A percentile compares a stretch with the other conserved stretches of the same genome.
Conservation (phyloP, 2,329 filamentous ascomycete species). For the Paraphaeosphaeria sporulosa region DNA sequence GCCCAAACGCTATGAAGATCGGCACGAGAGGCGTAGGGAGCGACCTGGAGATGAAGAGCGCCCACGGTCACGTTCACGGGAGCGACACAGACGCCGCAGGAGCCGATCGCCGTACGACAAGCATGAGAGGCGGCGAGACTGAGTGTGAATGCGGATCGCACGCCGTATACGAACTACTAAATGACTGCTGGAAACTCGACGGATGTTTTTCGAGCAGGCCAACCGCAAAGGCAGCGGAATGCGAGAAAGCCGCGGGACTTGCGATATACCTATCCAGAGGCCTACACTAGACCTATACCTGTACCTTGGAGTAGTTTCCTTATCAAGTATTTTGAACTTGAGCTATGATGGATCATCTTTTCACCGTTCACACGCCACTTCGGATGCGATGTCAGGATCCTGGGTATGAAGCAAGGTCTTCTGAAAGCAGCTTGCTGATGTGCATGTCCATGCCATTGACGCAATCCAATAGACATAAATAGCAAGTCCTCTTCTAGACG, state of each 20-base stretch:
- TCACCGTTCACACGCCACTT: too few species aligned
- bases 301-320: too few species aligned
- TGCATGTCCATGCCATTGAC: too few species aligned
- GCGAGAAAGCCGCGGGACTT: not conserved
- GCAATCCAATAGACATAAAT: too few species aligned
- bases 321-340: too few species aligned
- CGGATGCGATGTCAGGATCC: too few species aligned
- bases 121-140: constrained; percentile 20
- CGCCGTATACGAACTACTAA: not conserved
- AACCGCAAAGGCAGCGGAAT: not conserved
- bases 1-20: constrained; percentile 33
- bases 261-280: not conserved
- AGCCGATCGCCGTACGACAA: constrained; percentile 29
- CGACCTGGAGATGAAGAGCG: constrained; percentile 33
- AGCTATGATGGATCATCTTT: too few species aligned
- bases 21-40: constrained; percentile 31
- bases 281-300: too few species aligned
- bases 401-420: too few species aligned
- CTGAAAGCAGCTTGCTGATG: too few species aligned
- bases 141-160: not conserved
- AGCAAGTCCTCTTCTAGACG: too few species aligned
- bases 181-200: not conserved
- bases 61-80: constrained; percentile 20
- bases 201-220: not conserved
- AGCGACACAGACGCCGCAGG: constrained; percentile 39